Base-by-base conservation (phyloP, 768 basidiomycete genomes). In the Boletus vermiculosoides region DNA sequence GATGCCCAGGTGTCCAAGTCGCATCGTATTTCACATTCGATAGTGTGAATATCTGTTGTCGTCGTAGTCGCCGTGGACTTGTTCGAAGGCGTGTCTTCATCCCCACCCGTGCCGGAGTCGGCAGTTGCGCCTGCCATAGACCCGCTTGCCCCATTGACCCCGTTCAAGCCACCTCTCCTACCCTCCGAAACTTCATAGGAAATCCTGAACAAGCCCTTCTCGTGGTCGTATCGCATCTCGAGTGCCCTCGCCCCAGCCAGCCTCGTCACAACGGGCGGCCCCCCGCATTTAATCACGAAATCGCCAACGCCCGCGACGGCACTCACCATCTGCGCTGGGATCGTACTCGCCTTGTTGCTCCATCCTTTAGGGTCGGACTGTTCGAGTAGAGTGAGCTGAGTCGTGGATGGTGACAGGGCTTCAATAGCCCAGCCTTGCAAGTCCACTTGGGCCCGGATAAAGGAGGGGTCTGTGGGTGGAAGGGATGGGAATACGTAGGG, bases 341-440 rank as follows among this genome's bases (percentile, higher is more conserved):
- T 94, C 13, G 91, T 90, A 0, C 86, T 85, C 13, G 70, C 72
- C 72, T 98, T 98, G 74, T 92, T 94, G 6, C 92, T 86, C 95
- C 96, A 98, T 45, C 94, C 94, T 72, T 95, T 92, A 7, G 94
- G 94, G 70, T 99, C 96, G 12, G 92, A 94, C 72, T 98, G 97
- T 66, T 98, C 96, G 5, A 99, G 81, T 1, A 99, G 77, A 0
- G 94, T 97, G 58, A 99, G 84, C 12, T 91, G 83, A 0, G 95
- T 97, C 2, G 97, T 98, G 3, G 86, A 98, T 0, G 96, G 97
- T 1, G 95, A 98, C 10, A 99, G 78, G 0, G 90, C 83, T 72
- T 98, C 96, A 63, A 99, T 94, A 1, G 96, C 92, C 92, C 95
- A 98, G 46, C 96, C 97, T 74, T 94, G 94, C n/a, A 99, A 78